These are phyloP conservation scores for Psilocybe cyanescens DNA, from an alignment of 768 basidiomycete genomes.

Conservation along the genomic window DNA sequence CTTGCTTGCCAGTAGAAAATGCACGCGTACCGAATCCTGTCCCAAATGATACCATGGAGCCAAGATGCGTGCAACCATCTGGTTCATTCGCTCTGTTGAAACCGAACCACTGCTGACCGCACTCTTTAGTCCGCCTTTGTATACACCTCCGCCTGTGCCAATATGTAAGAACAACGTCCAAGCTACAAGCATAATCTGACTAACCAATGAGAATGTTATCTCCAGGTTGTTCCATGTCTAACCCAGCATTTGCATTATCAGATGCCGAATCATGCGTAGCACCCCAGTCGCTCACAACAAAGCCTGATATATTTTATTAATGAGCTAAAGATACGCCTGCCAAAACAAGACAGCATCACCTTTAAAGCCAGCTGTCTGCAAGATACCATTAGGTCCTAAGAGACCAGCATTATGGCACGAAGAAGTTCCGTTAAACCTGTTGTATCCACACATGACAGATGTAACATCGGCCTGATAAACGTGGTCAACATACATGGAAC, in stretches of 20 bases:
- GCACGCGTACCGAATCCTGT: constrained; percentile 44
- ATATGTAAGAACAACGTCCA: not conserved
- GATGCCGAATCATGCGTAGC: constrained; percentile 50
- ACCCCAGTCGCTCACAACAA: constrained; percentile 57
- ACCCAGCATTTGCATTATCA: constrained; percentile 50
- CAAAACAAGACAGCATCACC: constrained; percentile 25
- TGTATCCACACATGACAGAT: constrained; percentile 57
- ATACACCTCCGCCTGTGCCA: constrained; percentile 41
- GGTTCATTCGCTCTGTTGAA: constrained; percentile 36
- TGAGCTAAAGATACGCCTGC: not conserved
- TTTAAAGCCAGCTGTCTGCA: constrained; percentile 46
- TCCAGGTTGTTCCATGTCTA: constrained; percentile 58
- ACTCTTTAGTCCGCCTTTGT: constrained; percentile 30
- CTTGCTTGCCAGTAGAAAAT: not conserved
- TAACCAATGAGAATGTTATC: constrained; percentile 49
- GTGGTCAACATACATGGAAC: not conserved
- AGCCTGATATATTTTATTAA: constrained; percentile 30
- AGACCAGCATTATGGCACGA: constrained; percentile 64
- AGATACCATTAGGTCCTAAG: constrained; percentile 43
- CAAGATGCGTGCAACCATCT: constrained; percentile 51
- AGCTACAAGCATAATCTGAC: not conserved
- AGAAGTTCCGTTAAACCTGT: constrained; percentile 61
- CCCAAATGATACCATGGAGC: constrained; percentile 50
- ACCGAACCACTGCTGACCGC: constrained; percentile 41
- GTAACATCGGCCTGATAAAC: constrained; percentile 47